These are phyloP conservation scores for Picea engelmannii DNA, from an alignment of 83 land plant species.

Conservation along the genomic window DNA sequence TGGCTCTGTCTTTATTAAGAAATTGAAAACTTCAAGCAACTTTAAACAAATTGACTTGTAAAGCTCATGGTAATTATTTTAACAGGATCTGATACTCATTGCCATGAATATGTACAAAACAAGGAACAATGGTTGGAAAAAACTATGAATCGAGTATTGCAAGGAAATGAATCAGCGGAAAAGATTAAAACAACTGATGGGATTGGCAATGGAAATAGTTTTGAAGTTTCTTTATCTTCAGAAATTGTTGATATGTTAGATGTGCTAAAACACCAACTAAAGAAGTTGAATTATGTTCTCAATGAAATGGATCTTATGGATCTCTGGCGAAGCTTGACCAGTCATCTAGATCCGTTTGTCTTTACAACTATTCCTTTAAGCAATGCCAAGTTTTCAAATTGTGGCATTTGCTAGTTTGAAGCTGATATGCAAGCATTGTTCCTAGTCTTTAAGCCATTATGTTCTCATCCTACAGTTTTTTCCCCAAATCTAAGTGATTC, in stretches of 20 bases:
- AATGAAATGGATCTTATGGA: conserved; percentile 64
- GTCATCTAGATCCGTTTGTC: conserved; percentile 66
- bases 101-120: conserved; percentile 60
- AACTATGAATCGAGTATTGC: too few species aligned
- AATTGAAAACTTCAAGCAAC: conserved; percentile 43
- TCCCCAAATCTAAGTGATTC: conserved; percentile 69
- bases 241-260: conserved; percentile 73
- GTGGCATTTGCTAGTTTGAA: conserved; percentile 58
- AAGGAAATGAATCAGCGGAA: background rate
- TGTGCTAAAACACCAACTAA: conserved; percentile 72
- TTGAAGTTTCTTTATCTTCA: conserved; percentile 38
- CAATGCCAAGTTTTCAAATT: conserved; percentile 54
- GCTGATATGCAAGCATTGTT: conserved; percentile 69
- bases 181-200: conserved; percentile 4
- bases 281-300: too few species aligned
- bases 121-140: conserved; percentile 70
- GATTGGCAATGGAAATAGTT: conserved; percentile 16
- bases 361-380: conserved; percentile 52
- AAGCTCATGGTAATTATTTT: conserved; percentile 70
- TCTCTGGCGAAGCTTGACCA: conserved; percentile 75
- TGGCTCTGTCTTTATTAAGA: conserved; percentile 46
- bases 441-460: conserved; percentile 44
- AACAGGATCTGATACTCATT: conserved; percentile 76
- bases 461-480: conserved; percentile 89
- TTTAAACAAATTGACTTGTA: conserved; percentile 62